phyloP scores from a whole-genome alignment of 495 filamentous ascomycete genomes.

The Penicillium dipodomyicola region DNA sequence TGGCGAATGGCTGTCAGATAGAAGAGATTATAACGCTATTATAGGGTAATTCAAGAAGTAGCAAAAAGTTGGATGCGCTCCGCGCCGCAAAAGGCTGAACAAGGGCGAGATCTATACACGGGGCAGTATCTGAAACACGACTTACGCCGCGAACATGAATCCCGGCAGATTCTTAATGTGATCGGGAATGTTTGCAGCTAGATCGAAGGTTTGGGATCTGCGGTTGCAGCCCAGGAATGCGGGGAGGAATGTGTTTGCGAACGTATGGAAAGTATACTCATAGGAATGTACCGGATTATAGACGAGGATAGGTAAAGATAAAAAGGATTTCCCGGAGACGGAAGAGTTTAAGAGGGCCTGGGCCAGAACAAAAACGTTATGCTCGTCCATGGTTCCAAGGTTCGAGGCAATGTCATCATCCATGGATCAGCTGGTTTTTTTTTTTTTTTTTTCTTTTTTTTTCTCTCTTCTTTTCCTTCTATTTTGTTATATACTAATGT shows the following conservation, averaged over 20 bases:
- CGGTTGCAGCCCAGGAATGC: conserved; percentile 21
- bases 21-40: neutral
- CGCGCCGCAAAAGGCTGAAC: neutral
- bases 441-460: conserved; percentile 1
- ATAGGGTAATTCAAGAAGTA: neutral
- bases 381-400: conserved; percentile 1
- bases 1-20: conserved; percentile 15
- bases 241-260: conserved; percentile 21
- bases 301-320: neutral
- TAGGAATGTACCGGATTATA: neutral
- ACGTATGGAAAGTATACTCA: neutral
- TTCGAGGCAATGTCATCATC: conserved; percentile 1
- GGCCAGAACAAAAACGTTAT: neutral
- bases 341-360: neutral
- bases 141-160: conserved; percentile 21
- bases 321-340: neutral
- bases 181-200: conserved; percentile 20
- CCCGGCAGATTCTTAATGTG: conserved; percentile 14
- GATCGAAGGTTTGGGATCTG: conserved; percentile 21
- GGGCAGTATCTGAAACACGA: conserved; percentile 17
- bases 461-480: neutral
- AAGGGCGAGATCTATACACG: conserved; percentile 17
- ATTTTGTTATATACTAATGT: neutral
- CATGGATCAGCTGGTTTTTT: neutral
- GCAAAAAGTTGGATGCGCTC: neutral